A percentile compares a stretch with the other conserved stretches of the same genome.
phyloP scores from a whole-genome alignment of 768 basidiomycete genomes.

The Tremella mesenterica region DNA sequence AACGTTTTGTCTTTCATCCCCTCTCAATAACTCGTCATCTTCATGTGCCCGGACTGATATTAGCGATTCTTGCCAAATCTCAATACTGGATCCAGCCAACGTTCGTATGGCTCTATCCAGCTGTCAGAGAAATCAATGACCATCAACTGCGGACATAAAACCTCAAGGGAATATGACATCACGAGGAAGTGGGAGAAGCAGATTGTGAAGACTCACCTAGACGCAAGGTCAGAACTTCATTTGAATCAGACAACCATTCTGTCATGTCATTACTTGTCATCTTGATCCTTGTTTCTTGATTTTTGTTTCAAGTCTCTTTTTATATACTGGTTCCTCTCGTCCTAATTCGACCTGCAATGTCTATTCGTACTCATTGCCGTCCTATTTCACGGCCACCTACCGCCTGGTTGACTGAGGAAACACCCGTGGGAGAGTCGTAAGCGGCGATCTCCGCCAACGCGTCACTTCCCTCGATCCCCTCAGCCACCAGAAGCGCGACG shows the following conservation, averaged over 20 bases:
- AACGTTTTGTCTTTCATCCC: conserved; percentile 52
- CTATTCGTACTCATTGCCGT: no score
- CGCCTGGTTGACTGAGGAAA: no score
- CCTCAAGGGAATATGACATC: not conserved
- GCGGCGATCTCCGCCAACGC: no score
- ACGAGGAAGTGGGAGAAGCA: not conserved
- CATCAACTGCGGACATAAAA: not conserved
- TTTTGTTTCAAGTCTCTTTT: no score
- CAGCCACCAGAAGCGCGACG: no score
- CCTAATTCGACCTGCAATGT: no score
- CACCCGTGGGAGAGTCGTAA: no score
- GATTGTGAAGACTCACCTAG: conserved; percentile 52
- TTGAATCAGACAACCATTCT: conserved; percentile 73
- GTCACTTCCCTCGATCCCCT: no score
- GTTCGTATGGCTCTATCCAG: not conserved
- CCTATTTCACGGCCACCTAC: no score
- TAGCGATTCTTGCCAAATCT: not conserved
- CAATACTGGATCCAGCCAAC: not conserved
- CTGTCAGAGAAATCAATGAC: not conserved
- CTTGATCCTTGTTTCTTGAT: no score
- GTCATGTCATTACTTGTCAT: conserved; percentile 42
- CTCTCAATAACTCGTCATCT: conserved; percentile 55
- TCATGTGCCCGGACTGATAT: conserved; percentile 59
- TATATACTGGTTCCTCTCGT: no score
- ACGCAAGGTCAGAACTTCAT: conserved; percentile 64